Evolutionary conservation across 2,329 filamentous ascomycete genomes (phyloP).

Genomic region (Teratosphaeria destructans): DNA sequence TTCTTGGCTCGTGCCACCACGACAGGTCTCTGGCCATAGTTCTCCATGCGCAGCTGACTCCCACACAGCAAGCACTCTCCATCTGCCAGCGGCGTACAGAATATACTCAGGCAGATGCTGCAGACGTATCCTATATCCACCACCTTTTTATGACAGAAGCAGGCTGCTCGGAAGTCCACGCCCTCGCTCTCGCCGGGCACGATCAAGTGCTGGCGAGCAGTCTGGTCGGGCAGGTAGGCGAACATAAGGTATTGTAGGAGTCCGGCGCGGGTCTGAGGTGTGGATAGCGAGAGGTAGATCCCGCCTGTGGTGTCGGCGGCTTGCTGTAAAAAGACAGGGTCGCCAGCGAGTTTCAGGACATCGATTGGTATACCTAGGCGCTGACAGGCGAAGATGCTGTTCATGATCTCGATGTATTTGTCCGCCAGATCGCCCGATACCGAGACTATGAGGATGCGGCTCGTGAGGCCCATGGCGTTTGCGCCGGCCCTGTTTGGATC

Average conservation of each 20-base stretch:
- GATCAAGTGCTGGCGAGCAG: slow-evolving; percentile 55
- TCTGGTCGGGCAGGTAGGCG: slow-evolving; percentile 69
- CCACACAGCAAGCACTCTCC: slow-evolving; percentile 75
- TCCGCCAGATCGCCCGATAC: slow-evolving; percentile 79
- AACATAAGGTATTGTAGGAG: slow-evolving; percentile 92
- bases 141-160: slow-evolving; percentile 87
- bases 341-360: slow-evolving; percentile 73
- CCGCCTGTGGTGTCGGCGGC: slow-evolving; percentile 65
- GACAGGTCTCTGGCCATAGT: slow-evolving; percentile 66
- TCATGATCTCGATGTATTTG: slow-evolving; percentile 98
- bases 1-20: slow-evolving; percentile 62
- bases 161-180: slow-evolving; percentile 95
- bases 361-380: slow-evolving; percentile 83
- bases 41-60: slow-evolving; percentile 63
- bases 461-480: slow-evolving; percentile 47
- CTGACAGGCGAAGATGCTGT: slow-evolving; percentile 90
- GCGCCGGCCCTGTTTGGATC: slow-evolving; percentile 25
- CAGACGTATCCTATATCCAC: slow-evolving; percentile 92
- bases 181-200: slow-evolving; percentile 65
- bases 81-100: slow-evolving; percentile 57
- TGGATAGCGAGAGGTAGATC: slow-evolving; percentile 51
- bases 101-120: slow-evolving; percentile 91
- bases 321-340: slow-evolving; percentile 89
- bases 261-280: slow-evolving; percentile 35
- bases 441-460: slow-evolving; percentile 79